Percentiles rank a stretch among this genome's conserved stretches.
phyloP scores from a whole-genome alignment of 1,284 basidiomycete species.

The Amylostereum chailletii region DNA sequence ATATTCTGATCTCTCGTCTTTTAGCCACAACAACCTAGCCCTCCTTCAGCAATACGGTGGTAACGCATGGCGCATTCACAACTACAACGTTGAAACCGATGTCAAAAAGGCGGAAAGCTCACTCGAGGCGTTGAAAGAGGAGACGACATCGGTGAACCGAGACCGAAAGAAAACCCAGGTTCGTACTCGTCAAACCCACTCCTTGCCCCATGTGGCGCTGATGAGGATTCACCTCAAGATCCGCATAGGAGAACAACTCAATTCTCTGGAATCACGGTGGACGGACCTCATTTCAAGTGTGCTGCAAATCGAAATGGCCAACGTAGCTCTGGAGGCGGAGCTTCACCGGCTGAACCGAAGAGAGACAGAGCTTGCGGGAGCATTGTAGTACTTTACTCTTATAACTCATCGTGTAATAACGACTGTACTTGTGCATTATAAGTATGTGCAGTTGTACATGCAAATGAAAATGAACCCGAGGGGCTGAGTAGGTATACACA shows the following conservation, averaged over 20 bases:
- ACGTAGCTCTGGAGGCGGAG: slow-evolving; percentile 73
- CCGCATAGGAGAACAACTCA: slow-evolving; percentile 68
- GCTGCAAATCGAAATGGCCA: slow-evolving; percentile 89
- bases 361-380: slow-evolving; percentile 49
- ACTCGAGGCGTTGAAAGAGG: slow-evolving; percentile 64
- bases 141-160: slow-evolving; percentile 78
- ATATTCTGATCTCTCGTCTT: slow-evolving; percentile 3
- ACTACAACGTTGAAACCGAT: slow-evolving; percentile 78
- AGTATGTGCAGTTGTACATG: not conserved
- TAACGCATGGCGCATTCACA: slow-evolving; percentile 88
- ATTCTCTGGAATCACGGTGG: slow-evolving; percentile 78
- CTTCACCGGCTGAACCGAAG: slow-evolving; percentile 46
- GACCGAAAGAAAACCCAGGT: slow-evolving; percentile 82
- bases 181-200: slow-evolving; percentile 10
- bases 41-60: slow-evolving; percentile 82
- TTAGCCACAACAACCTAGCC: slow-evolving; percentile 77
- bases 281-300: slow-evolving; percentile 82
- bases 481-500: too few relatives aligned
- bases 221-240: slow-evolving; percentile 34
- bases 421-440: not conserved
- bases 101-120: slow-evolving; percentile 68
- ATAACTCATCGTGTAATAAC: not conserved
- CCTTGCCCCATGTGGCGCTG: not conserved
- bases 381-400: slow-evolving; percentile 19
- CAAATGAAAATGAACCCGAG: too few relatives aligned